A percentile compares a stretch with the other conserved stretches of the same genome.
These are phyloP conservation scores for Tylopilus felleus DNA, from an alignment of 768 basidiomycete species.

Conservation along the genomic window DNA sequence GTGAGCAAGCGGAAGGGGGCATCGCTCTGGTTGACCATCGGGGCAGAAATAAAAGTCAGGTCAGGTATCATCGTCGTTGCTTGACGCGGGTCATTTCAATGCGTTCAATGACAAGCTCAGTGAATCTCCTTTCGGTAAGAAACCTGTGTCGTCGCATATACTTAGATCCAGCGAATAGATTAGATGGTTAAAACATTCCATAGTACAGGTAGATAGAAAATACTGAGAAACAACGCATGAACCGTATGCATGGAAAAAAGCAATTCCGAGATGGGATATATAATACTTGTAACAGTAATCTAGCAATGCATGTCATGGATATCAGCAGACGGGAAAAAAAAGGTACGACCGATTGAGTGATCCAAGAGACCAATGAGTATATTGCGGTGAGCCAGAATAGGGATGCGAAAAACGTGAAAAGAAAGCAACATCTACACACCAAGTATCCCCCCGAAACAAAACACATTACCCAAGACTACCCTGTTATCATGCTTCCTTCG, in stretches of 20 bases:
- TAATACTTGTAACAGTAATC: conserved; percentile 17
- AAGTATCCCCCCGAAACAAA: conserved; percentile 9
- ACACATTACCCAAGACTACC: conserved; percentile 7
- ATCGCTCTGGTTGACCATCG: conserved; percentile 81
- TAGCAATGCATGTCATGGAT: conserved; percentile 25
- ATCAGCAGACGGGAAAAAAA: conserved; percentile 15
- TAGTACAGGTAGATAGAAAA: conserved; percentile 15
- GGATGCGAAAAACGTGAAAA: conserved; percentile 4
- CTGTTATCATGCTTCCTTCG: conserved; percentile 20
- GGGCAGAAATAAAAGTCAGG: conserved; percentile 53
- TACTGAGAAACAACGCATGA: neutral
- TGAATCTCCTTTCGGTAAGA: neutral
- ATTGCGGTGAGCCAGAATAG: conserved; percentile 10
- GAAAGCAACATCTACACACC: conserved; percentile 2
- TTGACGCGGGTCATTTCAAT: neutral
- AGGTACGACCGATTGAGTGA: conserved; percentile 3
- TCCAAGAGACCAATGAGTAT: conserved; percentile 11
- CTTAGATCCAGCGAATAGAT: conserved; percentile 12
- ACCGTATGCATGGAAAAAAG: neutral
- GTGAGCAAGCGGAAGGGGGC: conserved; percentile 67
- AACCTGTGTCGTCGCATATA: too few relatives aligned
- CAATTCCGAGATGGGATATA: conserved; percentile 20
- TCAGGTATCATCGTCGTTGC: conserved; percentile 19
- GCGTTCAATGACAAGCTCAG: neutral
- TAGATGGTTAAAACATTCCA: conserved; percentile 11